Evolutionary conservation across 805 yeast species (phyloP).

Genomic region (Pichia paraexigua): DNA sequence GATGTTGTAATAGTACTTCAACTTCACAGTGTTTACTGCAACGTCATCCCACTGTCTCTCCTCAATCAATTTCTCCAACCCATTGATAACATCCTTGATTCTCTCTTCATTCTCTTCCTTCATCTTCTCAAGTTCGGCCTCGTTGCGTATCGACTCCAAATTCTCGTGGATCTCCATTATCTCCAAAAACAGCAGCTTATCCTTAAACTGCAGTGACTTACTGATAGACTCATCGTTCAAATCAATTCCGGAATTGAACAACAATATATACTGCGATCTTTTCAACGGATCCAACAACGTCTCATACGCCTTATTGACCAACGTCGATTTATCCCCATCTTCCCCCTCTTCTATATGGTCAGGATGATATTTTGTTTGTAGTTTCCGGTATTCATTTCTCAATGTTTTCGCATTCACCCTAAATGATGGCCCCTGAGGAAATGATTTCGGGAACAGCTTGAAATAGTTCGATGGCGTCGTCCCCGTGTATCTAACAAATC

Average conservation of each 20-base stretch:
- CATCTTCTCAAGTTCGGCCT: constrained; percentile 47
- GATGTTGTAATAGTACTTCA: constrained; percentile 82
- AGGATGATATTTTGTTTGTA: constrained; percentile 79
- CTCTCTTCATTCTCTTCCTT: constrained; percentile 50
- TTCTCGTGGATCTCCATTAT: constrained; percentile 82
- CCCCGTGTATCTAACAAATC: not conserved
- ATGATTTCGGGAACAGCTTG: constrained; percentile 65
- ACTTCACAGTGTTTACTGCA: constrained; percentile 55
- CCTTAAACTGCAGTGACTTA: constrained; percentile 30
- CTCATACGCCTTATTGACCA: constrained; percentile 70
- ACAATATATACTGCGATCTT: constrained; percentile 57
- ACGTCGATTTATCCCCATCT: constrained; percentile 32
- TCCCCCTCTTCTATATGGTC: constrained; percentile 37
- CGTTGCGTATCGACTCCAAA: constrained; percentile 55
- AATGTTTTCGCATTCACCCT: constrained; percentile 44
- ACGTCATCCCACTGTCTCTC: constrained; percentile 48
- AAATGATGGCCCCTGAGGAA: constrained; percentile 51
- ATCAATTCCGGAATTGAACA: constrained; percentile 39
- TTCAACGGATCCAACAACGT: constrained; percentile 61
- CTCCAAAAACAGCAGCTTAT: constrained; percentile 56
- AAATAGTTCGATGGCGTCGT: constrained; percentile 35
- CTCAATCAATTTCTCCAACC: constrained; percentile 40
- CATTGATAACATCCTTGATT: constrained; percentile 37
- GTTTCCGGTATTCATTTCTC: constrained; percentile 63
- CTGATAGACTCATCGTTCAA: constrained; percentile 50